Base-by-base conservation (phyloP, 2,329 filamentous ascomycete genomes). In the Venturia aucupariae region DNA sequence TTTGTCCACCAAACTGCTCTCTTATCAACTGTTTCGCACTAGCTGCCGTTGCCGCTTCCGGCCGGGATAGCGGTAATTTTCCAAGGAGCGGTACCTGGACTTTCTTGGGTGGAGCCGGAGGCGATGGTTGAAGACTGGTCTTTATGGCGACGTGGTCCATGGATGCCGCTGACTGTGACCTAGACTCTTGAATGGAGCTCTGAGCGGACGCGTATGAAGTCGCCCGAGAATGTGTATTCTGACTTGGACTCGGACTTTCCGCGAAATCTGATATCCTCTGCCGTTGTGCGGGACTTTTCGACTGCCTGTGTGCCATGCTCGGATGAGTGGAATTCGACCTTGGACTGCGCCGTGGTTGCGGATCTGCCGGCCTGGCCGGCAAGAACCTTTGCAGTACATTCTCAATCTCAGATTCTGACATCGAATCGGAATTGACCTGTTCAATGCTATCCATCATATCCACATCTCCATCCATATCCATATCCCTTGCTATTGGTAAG, bases 361-460 rank as follows among this genome's bases (percentile, higher is more conserved):
- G 2, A n/a, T 35, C 51, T n/a, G 51, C 30, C 24, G 5, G 27
- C 19, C 30, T 57, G 17, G 7, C 7, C 4, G 51, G 51, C 27
- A 57, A 27, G 24, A 35, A 35, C 24, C 17, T 22, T 35, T 15
- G 51, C 17, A 57, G 15, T 8, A 30, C 30, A 32, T 57, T 11
- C 7, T 57, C 51, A 3, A 57, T 30, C 15, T 57, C 51, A 10
- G 30, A 57, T 35, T 57, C 51, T 8, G 51, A 35, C 15, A 57
- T 27, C 11, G 30, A 57, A 13, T 57, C 51, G 27, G 30, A 35
- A 11, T 35, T n/a, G 19, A 1, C 51, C 17, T n/a, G 38, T 27
- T 60, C 59, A 22, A 42, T 60, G 38, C 59, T 60, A 7, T 42
- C 59, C 59, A 60, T 19, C 59, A 60, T 60, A 13, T 60, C 41